These are phyloP conservation scores for Schoenoplectus tabernaemontani DNA, from an alignment of 202 grass and related monocot species.

Conservation along the genomic window DNA sequence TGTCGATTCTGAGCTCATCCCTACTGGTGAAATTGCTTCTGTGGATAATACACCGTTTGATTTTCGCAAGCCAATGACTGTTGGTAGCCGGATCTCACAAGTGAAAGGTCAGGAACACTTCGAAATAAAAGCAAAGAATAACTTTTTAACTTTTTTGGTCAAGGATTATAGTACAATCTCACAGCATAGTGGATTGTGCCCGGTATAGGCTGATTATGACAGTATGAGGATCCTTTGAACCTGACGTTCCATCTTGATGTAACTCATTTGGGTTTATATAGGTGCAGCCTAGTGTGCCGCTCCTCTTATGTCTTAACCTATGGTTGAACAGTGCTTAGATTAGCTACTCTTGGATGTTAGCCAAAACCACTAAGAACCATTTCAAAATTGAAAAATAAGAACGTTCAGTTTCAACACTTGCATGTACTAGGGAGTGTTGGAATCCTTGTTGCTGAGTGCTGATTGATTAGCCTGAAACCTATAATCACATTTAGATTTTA, in stretches of 20 bases:
- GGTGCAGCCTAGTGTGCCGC: neutral
- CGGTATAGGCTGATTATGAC: neutral
- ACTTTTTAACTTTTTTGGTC: neutral
- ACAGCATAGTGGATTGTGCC: neutral
- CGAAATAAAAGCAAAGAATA: neutral
- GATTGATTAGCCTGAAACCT: no score
- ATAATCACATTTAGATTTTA: no score
- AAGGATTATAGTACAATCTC: neutral
- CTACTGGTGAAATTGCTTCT: constrained; percentile 40
- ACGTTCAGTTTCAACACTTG: neutral
- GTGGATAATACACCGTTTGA: constrained; percentile 65
- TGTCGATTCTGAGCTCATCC: constrained; percentile 50
- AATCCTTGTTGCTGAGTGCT: neutral
- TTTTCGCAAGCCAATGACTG: constrained; percentile 25
- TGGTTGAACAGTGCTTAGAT: neutral
- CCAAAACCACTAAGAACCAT: neutral
- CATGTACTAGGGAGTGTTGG: neutral
- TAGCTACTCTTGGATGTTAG: neutral
- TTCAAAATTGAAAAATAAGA: neutral
- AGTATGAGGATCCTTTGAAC: neutral
- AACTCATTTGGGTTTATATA: neutral
- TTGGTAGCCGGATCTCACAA: constrained; percentile 30
- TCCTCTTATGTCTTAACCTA: neutral
- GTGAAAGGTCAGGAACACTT: constrained; percentile 26
- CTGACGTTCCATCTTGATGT: neutral